Conservation (phyloP, 352 stramenopile genomes). For the Pythium periplocum region DNA sequence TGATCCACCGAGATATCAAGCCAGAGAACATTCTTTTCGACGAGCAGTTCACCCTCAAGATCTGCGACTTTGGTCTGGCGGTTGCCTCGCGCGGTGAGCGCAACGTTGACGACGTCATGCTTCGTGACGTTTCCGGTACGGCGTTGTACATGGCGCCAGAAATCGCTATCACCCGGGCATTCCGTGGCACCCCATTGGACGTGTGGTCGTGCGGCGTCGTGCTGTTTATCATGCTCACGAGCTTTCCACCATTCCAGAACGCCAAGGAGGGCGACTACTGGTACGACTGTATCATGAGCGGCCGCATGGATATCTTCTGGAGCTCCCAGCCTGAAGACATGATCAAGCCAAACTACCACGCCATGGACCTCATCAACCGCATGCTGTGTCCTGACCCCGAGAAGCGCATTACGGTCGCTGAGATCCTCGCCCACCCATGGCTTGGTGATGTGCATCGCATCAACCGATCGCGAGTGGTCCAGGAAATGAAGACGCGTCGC, state of each 20-base stretch:
- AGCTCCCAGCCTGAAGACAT: conserved; percentile 36
- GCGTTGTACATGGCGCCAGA: conserved; percentile 89
- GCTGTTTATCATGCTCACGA: conserved; percentile 89
- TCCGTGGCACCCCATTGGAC: conserved; percentile 78
- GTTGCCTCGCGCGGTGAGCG: conserved; percentile 7
- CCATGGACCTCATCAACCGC: conserved; percentile 63
- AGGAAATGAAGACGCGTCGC: conserved; percentile 40
- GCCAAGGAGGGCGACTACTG: conserved; percentile 66
- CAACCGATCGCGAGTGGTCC: conserved; percentile 21
- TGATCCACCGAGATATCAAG: conserved; percentile 87
- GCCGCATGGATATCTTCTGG: conserved; percentile 58
- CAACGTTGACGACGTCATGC: conserved; percentile 27
- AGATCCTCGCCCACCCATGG: conserved; percentile 62
- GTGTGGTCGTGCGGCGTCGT: conserved; percentile 88
- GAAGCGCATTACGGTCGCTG: conserved; percentile 45
- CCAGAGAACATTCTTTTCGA: conserved; percentile 90
- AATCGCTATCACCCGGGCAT: conserved; percentile 44
- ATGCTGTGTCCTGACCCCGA: conserved; percentile 60
- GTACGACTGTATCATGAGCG: conserved; percentile 56
- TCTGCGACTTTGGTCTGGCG: conserved; percentile 93
- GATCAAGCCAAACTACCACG: conserved; percentile 34
- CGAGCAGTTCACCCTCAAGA: conserved; percentile 80
- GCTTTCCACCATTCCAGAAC: conserved; percentile 83
- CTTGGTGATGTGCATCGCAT: conserved; percentile 38
- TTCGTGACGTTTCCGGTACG: conserved; percentile 73